Evolutionary conservation across 768 basidiomycete species (phyloP).

Genomic region (Auricularia sp.): DNA sequence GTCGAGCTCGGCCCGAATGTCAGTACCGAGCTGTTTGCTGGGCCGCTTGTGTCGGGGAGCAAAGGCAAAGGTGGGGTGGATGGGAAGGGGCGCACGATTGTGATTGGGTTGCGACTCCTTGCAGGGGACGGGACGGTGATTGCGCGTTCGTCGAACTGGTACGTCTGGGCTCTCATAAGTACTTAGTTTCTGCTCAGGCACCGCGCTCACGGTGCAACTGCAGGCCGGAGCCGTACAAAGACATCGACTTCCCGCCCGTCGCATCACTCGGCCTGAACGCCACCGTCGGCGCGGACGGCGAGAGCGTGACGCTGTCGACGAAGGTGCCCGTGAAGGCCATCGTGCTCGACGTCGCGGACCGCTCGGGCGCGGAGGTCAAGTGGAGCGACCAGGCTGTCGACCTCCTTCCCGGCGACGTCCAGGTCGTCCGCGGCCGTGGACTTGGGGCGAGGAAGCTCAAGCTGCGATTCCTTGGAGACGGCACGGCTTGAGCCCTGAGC

Average conservation of each 20-base stretch:
- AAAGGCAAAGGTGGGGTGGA: conserved; percentile 29
- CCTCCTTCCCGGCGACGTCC: conserved; percentile 28
- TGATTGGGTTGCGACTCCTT: conserved; percentile 61
- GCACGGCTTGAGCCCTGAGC: conserved; percentile 8
- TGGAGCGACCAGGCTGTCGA: conserved; percentile 33
- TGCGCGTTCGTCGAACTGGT: conserved; percentile 67
- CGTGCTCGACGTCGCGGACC: conserved; percentile 20
- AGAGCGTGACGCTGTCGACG: conserved; percentile 45
- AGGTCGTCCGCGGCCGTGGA: conserved; percentile 22
- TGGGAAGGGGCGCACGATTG: conserved; percentile 20
- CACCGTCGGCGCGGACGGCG: conserved; percentile 34
- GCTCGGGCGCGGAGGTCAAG: conserved; percentile 15
- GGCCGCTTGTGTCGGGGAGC: conserved; percentile 53
- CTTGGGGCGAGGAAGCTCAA: conserved; percentile 22
- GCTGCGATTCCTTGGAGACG: conserved; percentile 14
- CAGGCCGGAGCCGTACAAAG: conserved; percentile 30
- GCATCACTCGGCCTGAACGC: conserved; percentile 11
- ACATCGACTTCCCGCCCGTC: conserved; percentile 25
- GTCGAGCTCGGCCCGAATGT: conserved; percentile 58
- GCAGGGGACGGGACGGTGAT: conserved; percentile 47
- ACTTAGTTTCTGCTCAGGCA: too few species aligned
- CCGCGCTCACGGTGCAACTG: too few species aligned
- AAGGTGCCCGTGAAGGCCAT: conserved; percentile 30
- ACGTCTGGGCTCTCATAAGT: conserved; percentile 9
- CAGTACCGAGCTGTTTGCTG: conserved; percentile 75